Evolutionary conservation across 1,139 yeast species (phyloP), one percentile per base, ranked within the genome.

Genomic region (Yamadazyma conglobata): DNA sequence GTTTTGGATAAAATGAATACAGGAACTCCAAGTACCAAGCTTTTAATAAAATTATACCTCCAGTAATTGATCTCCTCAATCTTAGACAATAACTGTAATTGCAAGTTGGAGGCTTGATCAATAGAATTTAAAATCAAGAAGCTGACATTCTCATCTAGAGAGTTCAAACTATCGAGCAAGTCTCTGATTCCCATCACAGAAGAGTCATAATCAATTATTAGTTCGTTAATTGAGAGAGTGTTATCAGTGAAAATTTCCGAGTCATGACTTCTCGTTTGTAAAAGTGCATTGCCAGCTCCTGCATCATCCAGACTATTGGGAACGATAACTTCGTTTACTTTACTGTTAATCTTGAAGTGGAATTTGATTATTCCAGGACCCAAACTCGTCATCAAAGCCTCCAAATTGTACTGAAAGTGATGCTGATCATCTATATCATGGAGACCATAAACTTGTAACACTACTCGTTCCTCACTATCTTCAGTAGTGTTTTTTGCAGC

Each of bases 11-110:
- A 43, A 1, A 79, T 32, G 15, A 85, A 55, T 3, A 84, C 73
- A 0, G 96, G 95, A 0, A 76, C 15, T 0, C 91, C 87, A 30
- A 79, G 58, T 0, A 64, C 17, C 2, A 77, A 43, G 19, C 88
- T 57, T 35, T 60, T 67, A 30, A 75, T 38, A 38, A 84, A 73
- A 37, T 70, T 77, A 4, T 52, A 41, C 37, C 65, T 71, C 93
- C 96, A 91, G 44, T 71, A 75, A 30, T 64, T 60, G 24, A 86
- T 80, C 42, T 89, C 96, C 44, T 79, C 77, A 8, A 73, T 68
- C 43, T 85, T 77, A 1, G 87, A 69, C 21, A 91, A 64, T 3
- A 84, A 56, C 27, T 75, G 77, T 23, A 89, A 57, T 54, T 91
- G 97, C 4, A 85, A 63, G 3, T 73, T 56, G 30, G 75, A 54